These are phyloP conservation scores for Macroventuria anomochaeta DNA, from an alignment of 2,329 filamentous ascomycete species.

Conservation along the genomic window DNA sequence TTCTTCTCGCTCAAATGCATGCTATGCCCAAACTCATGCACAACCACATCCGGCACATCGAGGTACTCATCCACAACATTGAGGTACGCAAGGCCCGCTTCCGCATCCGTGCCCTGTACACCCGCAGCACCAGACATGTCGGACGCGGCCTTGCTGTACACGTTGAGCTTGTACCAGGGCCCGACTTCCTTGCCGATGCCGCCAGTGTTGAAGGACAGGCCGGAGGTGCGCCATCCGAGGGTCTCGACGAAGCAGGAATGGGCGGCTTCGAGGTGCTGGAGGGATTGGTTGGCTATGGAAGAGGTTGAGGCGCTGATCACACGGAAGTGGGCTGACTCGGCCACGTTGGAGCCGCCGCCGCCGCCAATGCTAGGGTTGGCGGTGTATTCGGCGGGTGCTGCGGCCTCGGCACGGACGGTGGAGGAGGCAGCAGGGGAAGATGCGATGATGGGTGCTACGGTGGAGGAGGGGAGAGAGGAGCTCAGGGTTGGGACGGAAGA, in stretches of 20 bases:
- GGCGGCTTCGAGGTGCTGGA: conserved; percentile 56
- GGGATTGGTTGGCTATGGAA: conserved; percentile 34
- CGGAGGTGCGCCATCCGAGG: conserved; percentile 28
- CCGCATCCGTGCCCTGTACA: conserved; percentile 51
- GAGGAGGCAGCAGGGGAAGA: neutral
- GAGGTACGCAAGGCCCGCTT: conserved; percentile 52
- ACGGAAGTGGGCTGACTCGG: conserved; percentile 48
- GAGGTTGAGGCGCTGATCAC: conserved; percentile 45
- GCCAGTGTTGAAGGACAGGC: conserved; percentile 28
- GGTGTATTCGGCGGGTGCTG: conserved; percentile 18
- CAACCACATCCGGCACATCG: conserved; percentile 49
- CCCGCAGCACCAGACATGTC: conserved; percentile 51
- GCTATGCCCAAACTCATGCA: conserved; percentile 59
- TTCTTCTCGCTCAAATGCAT: conserved; percentile 51
- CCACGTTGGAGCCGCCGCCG: conserved; percentile 19
- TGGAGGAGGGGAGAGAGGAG: neutral
- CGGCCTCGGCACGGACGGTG: conserved; percentile 1
- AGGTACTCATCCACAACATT: conserved; percentile 53
- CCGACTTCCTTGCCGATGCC: conserved; percentile 42
- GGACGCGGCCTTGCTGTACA: conserved; percentile 47
- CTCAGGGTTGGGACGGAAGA: neutral
- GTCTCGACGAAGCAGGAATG: conserved; percentile 36
- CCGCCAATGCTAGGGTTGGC: conserved; percentile 22
- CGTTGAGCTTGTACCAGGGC: conserved; percentile 55
- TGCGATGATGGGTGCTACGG: neutral